phyloP scores from a whole-genome alignment of 78 protist species.

The Dictyostelium purpureum region DNA sequence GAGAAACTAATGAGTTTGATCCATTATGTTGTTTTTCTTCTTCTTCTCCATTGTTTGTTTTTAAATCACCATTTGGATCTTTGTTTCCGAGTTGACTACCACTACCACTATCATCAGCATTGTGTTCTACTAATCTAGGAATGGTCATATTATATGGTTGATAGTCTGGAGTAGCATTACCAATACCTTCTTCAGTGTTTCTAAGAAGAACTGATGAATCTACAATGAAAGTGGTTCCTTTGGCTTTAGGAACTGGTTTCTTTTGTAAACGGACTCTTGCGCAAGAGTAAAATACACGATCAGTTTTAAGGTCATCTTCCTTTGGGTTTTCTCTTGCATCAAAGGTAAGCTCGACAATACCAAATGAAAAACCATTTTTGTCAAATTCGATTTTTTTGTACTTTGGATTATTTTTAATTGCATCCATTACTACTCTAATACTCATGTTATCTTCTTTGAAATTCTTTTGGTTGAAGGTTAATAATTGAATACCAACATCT shows the following conservation, averaged over 20 bases:
- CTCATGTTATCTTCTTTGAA: no score
- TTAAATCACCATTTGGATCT: neutral
- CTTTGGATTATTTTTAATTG: neutral
- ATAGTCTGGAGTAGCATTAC: no score
- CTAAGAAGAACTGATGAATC: no score
- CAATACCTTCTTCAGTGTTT: no score
- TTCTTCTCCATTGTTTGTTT: neutral
- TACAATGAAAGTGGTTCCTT: neutral
- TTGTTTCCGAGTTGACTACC: no score
- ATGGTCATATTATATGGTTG: no score
- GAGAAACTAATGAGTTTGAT: neutral
- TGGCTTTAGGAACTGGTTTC: neutral
- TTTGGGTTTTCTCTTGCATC: conserved; percentile 44
- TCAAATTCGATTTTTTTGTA: neutral
- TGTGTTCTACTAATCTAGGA: no score
- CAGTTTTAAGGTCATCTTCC: no score
- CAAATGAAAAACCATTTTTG: neutral
- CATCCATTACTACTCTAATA: neutral
- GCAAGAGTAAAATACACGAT: neutral
- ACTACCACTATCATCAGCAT: no score
- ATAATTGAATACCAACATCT: conserved; percentile 1
- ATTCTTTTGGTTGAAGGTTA: conserved; percentile 28
- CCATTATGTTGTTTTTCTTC: no score
- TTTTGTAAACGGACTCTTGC: conserved; percentile 2
- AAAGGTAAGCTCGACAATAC: conserved; percentile 10